Evolutionary conservation across 768 basidiomycete genomes (phyloP).

Genomic region (Xanthoconium purpureum): DNA sequence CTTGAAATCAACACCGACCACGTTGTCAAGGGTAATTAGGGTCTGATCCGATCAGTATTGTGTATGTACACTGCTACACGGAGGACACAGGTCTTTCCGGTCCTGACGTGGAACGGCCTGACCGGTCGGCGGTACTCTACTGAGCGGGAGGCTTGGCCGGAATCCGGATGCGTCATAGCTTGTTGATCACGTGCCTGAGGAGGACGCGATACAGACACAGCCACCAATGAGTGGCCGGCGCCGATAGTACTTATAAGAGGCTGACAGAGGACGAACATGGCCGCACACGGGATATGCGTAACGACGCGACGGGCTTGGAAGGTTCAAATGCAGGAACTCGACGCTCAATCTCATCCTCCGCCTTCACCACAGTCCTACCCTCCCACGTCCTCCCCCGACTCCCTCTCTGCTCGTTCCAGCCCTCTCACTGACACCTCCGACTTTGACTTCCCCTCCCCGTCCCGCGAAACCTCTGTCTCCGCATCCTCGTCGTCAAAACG

Average conservation of each 20-base stretch:
- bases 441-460: conserved; percentile 10
- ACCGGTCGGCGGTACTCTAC: too few relatives aligned
- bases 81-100: too few relatives aligned
- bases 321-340: conserved; percentile 18
- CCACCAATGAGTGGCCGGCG: conserved; percentile 13
- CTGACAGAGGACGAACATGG: conserved; percentile 12
- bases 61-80: too few relatives aligned
- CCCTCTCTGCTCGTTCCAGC: conserved; percentile 16
- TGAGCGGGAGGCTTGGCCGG: too few relatives aligned
- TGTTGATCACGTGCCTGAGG: conserved; percentile 11
- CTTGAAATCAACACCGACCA: too few relatives aligned
- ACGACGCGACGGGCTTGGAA: conserved; percentile 32
- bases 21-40: too few relatives aligned
- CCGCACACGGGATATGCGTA: conserved; percentile 21
- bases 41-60: too few relatives aligned
- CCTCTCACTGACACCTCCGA: conserved; percentile 25
- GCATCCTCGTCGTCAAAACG: conserved; percentile 28
- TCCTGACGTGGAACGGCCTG: too few relatives aligned
- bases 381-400: conserved; percentile 19
- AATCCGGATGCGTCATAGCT: too few relatives aligned
- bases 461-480: conserved; percentile 22
- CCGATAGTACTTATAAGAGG: too few relatives aligned
- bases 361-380: not conserved
- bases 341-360: not conserved
- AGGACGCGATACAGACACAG: conserved; percentile 19